phyloP scores from a whole-genome alignment of 352 stramenopile species.

The Phytophthora fragariae region DNA sequence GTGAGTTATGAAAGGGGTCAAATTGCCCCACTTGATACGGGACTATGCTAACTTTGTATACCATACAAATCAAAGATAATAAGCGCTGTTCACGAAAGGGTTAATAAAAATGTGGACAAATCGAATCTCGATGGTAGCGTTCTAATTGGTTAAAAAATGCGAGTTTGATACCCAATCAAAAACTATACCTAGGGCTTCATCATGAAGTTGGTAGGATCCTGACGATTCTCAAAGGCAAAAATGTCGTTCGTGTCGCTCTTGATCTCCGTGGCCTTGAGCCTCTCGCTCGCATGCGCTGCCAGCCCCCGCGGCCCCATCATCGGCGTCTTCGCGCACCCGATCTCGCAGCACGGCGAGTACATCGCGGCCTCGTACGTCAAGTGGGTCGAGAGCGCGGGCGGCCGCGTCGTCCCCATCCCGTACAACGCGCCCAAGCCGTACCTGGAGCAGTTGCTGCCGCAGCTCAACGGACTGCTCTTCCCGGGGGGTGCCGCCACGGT shows the following conservation, averaged over 20 bases:
- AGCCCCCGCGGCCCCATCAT: slow-evolving; percentile 51
- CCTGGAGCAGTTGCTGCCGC: slow-evolving; percentile 59
- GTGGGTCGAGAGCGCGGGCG: slow-evolving; percentile 80
- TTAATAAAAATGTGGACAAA: background rate
- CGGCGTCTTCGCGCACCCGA: slow-evolving; percentile 62
- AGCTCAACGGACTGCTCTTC: slow-evolving; percentile 79
- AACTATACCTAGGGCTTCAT: too few species aligned
- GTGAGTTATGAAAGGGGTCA: too few species aligned
- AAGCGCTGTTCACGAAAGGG: too few species aligned
- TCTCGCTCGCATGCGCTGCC: slow-evolving; percentile 13
- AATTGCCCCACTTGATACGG: too few species aligned
- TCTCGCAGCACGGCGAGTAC: slow-evolving; percentile 73
- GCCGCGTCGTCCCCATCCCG: slow-evolving; percentile 75
- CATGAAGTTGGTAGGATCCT: too few species aligned
- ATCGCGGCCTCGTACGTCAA: slow-evolving; percentile 86
- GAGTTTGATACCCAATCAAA: too few species aligned
- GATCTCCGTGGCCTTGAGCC: background rate
- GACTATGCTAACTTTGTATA: too few species aligned
- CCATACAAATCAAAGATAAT: too few species aligned
- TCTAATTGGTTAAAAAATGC: too few species aligned
- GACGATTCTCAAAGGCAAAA: background rate
- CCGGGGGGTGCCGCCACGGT: slow-evolving; percentile 62
- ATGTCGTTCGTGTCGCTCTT: background rate
- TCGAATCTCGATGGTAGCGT: too few species aligned
- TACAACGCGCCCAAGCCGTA: slow-evolving; percentile 73